Conservation (phyloP, 176 grass and related monocot genomes). For the Carex pumila region DNA sequence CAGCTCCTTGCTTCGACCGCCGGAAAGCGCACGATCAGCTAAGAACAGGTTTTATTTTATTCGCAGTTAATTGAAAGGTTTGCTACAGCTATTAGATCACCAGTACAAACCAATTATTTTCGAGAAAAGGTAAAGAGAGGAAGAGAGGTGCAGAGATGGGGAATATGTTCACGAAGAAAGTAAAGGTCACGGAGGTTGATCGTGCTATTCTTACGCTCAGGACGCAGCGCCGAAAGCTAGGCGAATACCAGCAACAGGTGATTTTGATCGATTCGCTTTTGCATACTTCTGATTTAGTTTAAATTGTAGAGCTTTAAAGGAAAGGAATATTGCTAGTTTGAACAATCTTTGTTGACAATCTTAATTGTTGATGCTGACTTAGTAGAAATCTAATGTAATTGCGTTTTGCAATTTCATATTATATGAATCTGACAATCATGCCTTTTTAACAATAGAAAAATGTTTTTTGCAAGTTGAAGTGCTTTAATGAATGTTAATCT, state of each 20-base stretch:
- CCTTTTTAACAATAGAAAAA: too few relatives aligned
- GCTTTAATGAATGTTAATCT: neutral
- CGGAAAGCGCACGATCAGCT: neutral
- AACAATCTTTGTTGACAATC: neutral
- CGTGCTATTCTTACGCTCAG: conserved; percentile 91
- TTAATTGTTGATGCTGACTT: too few relatives aligned
- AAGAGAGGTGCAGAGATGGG: conserved; percentile 36
- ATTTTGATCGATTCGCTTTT: neutral
- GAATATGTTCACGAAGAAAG: conserved; percentile 98
- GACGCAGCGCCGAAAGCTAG: conserved; percentile 95
- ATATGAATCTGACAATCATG: too few relatives aligned
- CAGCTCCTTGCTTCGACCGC: conserved; percentile 7
- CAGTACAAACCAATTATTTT: neutral
- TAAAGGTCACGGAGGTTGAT: conserved; percentile 96
- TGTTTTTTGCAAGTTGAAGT: neutral
- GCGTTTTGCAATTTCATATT: neutral
- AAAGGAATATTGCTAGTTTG: neutral
- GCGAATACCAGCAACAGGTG: conserved; percentile 86
- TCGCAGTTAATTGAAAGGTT: neutral
- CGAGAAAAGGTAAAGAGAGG: neutral
- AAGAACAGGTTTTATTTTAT: neutral
- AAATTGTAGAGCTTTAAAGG: neutral
- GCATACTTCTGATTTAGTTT: neutral
- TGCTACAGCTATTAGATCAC: neutral
- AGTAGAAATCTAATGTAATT: neutral